Percentiles rank a stretch among this genome's conserved stretches.
These are phyloP conservation scores for Microthyrium microscopicum DNA, from an alignment of 2,329 filamentous ascomycete genomes.

Conservation along the genomic window DNA sequence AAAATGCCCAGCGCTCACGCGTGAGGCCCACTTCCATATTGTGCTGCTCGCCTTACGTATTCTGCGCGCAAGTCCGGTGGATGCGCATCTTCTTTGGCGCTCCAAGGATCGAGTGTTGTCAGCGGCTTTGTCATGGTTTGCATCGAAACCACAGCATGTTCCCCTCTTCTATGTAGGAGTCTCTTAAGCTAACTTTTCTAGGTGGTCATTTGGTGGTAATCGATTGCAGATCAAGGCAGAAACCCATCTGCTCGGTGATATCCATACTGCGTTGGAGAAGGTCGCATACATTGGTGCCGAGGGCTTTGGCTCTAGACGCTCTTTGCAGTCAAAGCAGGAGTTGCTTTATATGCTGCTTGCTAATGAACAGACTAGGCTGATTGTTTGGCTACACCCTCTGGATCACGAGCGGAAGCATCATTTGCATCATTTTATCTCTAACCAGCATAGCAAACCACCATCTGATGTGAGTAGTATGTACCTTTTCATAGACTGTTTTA, in stretches of 20 bases:
- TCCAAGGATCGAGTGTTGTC: constrained; percentile 81
- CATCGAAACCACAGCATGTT: constrained; percentile 48
- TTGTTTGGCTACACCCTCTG: constrained; percentile 79
- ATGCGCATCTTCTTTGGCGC: constrained; percentile 55
- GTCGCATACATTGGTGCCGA: constrained; percentile 42
- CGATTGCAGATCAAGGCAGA: constrained; percentile 87
- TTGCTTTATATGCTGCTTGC: constrained; percentile 67
- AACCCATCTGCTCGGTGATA: constrained; percentile 61
- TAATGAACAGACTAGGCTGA: constrained; percentile 67
- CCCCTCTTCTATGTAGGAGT: neutral
- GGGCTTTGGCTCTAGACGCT: constrained; percentile 36
- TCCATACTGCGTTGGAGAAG: constrained; percentile 48
- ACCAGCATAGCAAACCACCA: constrained; percentile 24
- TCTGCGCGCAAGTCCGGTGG: constrained; percentile 48
- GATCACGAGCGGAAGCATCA: constrained; percentile 42
- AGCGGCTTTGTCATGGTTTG: constrained; percentile 80
- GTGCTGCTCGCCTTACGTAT: constrained; percentile 69
- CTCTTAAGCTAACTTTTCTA: constrained; percentile 18
- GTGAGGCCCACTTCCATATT: constrained; percentile 84
- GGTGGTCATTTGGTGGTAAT: constrained; percentile 93
- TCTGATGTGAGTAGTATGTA: no score
- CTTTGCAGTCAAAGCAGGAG: constrained; percentile 63
- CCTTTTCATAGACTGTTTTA: constrained; percentile 19
- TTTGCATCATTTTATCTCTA: constrained; percentile 30
- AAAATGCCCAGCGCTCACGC: constrained; percentile 65